Evolutionary conservation across 768 basidiomycete genomes (phyloP).

Genomic region (Mycena capillaripes): DNA sequence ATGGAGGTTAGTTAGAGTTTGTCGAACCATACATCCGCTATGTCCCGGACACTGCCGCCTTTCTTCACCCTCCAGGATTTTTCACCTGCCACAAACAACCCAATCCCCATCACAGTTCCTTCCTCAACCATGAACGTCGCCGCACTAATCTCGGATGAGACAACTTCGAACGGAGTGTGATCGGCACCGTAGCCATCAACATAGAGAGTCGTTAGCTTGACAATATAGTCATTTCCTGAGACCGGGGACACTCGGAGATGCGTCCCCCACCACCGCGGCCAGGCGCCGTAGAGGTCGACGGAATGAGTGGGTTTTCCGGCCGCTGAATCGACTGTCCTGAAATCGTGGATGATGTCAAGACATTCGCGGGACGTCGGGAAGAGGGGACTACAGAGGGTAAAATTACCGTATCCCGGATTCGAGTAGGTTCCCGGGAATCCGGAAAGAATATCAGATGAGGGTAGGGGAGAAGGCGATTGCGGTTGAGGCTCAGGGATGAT

Average conservation of each 20-base stretch:
- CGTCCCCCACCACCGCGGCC: slow-evolving; percentile 50
- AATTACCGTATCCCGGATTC: slow-evolving; percentile 52
- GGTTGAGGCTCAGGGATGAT: background rate
- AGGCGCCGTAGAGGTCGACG: slow-evolving; percentile 44
- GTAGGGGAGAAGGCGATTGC: background rate
- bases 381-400: slow-evolving; percentile 52
- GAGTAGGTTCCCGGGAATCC: slow-evolving; percentile 52
- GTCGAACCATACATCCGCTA: slow-evolving; percentile 51
- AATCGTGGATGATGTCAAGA: slow-evolving; percentile 41
- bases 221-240: slow-evolving; percentile 39
- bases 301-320: background rate
- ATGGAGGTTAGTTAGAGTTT: slow-evolving; percentile 18
- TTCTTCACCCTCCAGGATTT: slow-evolving; percentile 40
- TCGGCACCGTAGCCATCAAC: slow-evolving; percentile 56
- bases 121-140: slow-evolving; percentile 42
- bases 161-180: slow-evolving; percentile 46
- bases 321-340: slow-evolving; percentile 41
- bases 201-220: slow-evolving; percentile 44
- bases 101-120: slow-evolving; percentile 48
- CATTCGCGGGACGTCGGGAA: slow-evolving; percentile 40
- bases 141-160: background rate
- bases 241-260: slow-evolving; percentile 48
- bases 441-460: slow-evolving; percentile 33
- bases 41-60: slow-evolving; percentile 38
- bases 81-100: slow-evolving; percentile 33